These are phyloP conservation scores for Neurospora cerealis DNA, from an alignment of 495 filamentous ascomycete genomes.

Conservation along the genomic window DNA sequence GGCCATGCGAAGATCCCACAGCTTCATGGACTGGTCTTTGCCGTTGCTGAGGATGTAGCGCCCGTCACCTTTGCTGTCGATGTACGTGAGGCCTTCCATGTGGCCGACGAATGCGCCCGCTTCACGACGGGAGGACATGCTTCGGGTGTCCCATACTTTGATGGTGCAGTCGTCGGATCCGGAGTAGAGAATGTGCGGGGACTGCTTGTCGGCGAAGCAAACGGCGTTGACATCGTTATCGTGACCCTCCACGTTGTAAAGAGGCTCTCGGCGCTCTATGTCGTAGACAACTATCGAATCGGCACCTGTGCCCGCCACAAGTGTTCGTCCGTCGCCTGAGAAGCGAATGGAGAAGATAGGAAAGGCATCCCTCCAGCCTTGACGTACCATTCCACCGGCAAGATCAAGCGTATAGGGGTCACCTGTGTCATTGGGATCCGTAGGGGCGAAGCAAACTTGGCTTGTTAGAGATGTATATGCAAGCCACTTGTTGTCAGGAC, in stretches of 20 bases:
- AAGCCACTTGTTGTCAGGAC: constrained; percentile 83
- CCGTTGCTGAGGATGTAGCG: constrained; percentile 88
- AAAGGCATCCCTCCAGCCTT: constrained; percentile 12
- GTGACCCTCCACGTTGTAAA: constrained; percentile 72
- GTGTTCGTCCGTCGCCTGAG: constrained; percentile 81
- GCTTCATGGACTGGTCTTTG: constrained; percentile 95
- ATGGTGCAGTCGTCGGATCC: constrained; percentile 86
- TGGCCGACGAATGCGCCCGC: constrained; percentile 92
- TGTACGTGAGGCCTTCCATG: constrained; percentile 87
- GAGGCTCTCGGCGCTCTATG: constrained; percentile 62
- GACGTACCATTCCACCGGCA: constrained; percentile 16
- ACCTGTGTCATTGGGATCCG: constrained; percentile 67
- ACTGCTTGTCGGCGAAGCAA: constrained; percentile 81
- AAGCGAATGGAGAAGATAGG: constrained; percentile 88
- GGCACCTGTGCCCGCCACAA: constrained; percentile 79
- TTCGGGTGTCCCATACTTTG: constrained; percentile 93
- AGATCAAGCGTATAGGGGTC: constrained; percentile 74
- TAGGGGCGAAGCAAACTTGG: constrained; percentile 75
- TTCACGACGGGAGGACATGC: constrained; percentile 76
- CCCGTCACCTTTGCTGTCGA: constrained; percentile 94
- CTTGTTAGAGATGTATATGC: constrained; percentile 81
- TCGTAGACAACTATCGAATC: constrained; percentile 86
- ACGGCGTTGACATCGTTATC: constrained; percentile 91
- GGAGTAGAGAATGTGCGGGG: constrained; percentile 92
- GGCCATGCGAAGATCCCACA: constrained; percentile 88